Evolutionary conservation across 495 filamentous ascomycete genomes (phyloP), one percentile per base, ranked within the genome.

Genomic region (Penicillium coffeae): DNA sequence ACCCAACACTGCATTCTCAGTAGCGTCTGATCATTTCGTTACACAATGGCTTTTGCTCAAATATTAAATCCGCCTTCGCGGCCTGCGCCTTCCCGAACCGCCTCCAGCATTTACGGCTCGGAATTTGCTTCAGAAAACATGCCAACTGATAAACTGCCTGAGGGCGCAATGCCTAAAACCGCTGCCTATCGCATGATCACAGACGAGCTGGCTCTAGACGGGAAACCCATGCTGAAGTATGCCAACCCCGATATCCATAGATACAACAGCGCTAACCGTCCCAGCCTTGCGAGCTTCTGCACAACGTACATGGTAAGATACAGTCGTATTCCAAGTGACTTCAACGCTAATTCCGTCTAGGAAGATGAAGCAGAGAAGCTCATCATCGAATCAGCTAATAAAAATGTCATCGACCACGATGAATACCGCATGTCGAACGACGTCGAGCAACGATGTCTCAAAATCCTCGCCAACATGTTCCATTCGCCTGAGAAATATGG

Each of bases 331-430:
- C n/a, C n/a, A n/a, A n/a, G n/a, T n/a, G n/a, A n/a, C n/a, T n/a
- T n/a, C n/a, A n/a, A n/a, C n/a, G n/a, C n/a, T n/a, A n/a, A n/a
- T n/a, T 27, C 2, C 6, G 35, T 6, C 13, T 42, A 85, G 84
- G 89, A 94, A 69, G 86, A 91, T 45, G 89, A 94, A 72, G 88
- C 83, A 19, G 86, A 93, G 70, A 88, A 89, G 66, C 80, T 94
- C 63, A 93, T 94, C 87, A 73, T 81, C 63, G 88, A 93, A 56
- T 81, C 83, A 55, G 83, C 92, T 57, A 80, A 85, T 62, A 94
- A 94, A 70, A 94, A 94, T 73, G 90, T 94, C 75, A 87, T 87
- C 69, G 87, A 90, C 65, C 92, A 91, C 67, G 88, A 92, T 68
- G 87, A 94, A 69, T 92, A 92, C 63, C 88, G 88, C 3, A 86